Conservation (phyloP, 176 grass and related monocot genomes). For the Zizania latifolia region DNA sequence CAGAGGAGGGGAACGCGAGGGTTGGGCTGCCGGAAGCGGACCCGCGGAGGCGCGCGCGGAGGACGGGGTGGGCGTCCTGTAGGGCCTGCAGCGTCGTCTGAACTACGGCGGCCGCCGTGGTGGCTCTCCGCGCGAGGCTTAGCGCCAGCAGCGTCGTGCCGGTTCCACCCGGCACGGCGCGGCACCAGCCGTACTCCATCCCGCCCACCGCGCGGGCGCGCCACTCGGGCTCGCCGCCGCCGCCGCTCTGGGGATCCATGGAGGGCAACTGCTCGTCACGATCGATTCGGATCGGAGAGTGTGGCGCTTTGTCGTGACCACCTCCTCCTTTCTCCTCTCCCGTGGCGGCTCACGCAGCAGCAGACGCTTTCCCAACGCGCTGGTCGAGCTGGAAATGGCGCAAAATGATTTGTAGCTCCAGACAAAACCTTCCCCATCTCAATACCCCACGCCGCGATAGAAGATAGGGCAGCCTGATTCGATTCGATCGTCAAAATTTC, state of each 20-base stretch:
- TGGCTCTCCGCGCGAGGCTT: constrained; percentile 37
- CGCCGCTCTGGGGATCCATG: constrained; percentile 37
- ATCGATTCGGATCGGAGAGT: constrained; percentile 16
- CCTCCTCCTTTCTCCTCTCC: not conserved
- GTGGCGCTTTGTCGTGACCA: not conserved
- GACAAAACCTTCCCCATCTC: not conserved
- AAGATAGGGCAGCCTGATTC: no score
- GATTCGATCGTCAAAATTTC: no score
- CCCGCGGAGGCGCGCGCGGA: constrained; percentile 45
- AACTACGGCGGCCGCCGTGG: constrained; percentile 1
- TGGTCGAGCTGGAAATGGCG: not conserved
- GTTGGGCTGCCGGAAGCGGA: constrained; percentile 29
- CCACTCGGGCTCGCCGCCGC: constrained; percentile 12
- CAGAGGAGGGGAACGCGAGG: constrained; percentile 36
- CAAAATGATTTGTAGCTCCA: not conserved
- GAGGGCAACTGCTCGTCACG: not conserved
- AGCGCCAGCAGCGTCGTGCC: constrained; percentile 67
- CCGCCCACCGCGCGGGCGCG: constrained; percentile 33
- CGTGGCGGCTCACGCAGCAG: not conserved
- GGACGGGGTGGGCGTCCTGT: constrained; percentile 54
- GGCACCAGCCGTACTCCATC: constrained; percentile 70
- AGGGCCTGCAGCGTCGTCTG: constrained; percentile 42
- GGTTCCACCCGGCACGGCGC: constrained; percentile 71
- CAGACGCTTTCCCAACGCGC: not conserved
- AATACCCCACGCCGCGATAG: no score